These are phyloP conservation scores for Naegleria lovaniensis DNA, from an alignment of 208 protist genomes.

Conservation along the genomic window DNA sequence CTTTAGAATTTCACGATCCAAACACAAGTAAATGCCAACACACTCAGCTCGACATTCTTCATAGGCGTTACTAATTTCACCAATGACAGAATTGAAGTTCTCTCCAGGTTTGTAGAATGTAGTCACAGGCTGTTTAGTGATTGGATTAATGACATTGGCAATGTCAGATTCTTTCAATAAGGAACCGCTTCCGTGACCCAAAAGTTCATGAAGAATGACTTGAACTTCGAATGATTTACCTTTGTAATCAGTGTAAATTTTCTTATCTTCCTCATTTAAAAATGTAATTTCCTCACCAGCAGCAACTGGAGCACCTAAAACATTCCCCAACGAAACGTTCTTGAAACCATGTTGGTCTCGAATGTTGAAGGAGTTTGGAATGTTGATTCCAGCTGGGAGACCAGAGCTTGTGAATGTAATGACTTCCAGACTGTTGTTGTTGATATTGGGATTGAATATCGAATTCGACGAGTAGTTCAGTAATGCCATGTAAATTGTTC, in stretches of 20 bases:
- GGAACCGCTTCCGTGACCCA: conserved; percentile 82
- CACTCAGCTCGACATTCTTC: conserved; percentile 81
- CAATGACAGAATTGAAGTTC: conserved; percentile 72
- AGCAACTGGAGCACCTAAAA: conserved; percentile 55
- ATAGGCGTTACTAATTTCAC: conserved; percentile 57
- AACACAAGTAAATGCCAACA: conserved; percentile 71
- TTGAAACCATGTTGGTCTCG: conserved; percentile 78
- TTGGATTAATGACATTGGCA: conserved; percentile 54
- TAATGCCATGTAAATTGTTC: too few relatives aligned
- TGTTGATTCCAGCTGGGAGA: conserved; percentile 78
- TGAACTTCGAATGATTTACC: conserved; percentile 71
- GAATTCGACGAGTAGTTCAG: too few relatives aligned
- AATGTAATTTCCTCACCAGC: conserved; percentile 63
- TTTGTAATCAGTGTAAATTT: conserved; percentile 58
- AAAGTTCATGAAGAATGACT: conserved; percentile 81
- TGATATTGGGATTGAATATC: too few relatives aligned
- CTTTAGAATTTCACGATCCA: conserved; percentile 54
- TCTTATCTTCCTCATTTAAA: conserved; percentile 65
- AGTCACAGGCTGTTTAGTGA: conserved; percentile 58
- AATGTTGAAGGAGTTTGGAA: conserved; percentile 82
- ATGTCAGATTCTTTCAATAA: conserved; percentile 57
- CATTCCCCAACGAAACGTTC: conserved; percentile 81
- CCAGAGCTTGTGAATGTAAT: conserved; percentile 72
- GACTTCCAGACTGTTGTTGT: conserved; percentile 60
- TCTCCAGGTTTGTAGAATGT: conserved; percentile 75